phyloP scores from a whole-genome alignment of 1,284 basidiomycete species.

The Xerocomus cyaneibrunnescens region DNA sequence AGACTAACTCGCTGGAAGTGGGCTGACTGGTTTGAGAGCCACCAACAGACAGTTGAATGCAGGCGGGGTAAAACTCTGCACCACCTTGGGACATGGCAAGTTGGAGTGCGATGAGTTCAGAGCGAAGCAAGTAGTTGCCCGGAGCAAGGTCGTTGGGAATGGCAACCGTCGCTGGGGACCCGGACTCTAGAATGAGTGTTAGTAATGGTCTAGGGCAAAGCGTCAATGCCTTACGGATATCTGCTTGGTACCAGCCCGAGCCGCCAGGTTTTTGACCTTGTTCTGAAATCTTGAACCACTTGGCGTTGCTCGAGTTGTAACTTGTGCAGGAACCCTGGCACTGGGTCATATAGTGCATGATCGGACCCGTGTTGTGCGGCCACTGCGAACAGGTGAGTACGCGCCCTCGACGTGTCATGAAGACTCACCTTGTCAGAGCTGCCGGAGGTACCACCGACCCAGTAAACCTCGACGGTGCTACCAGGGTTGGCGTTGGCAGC shows the following conservation, averaged over 20 bases:
- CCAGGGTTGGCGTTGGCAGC: constrained; percentile 43
- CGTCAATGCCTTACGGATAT: constrained; percentile 34
- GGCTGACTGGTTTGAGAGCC: constrained; percentile 51
- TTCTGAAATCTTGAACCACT: constrained; percentile 43
- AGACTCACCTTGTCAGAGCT: constrained; percentile 20
- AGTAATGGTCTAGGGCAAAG: background rate
- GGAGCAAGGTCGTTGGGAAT: constrained; percentile 55
- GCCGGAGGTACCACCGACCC: constrained; percentile 31
- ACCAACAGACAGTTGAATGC: constrained; percentile 57
- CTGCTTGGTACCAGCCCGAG: constrained; percentile 41
- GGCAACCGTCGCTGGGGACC: constrained; percentile 42
- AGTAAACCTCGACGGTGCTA: constrained; percentile 35
- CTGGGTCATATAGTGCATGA: constrained; percentile 41
- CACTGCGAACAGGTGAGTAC: constrained; percentile 27
- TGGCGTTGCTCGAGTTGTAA: constrained; percentile 30
- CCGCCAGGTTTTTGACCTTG: constrained; percentile 23
- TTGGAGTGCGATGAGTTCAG: constrained; percentile 72
- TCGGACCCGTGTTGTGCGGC: constrained; percentile 39
- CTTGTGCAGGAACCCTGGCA: constrained; percentile 35
- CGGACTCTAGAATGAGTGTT: constrained; percentile 32
- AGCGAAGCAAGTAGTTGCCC: constrained; percentile 68
- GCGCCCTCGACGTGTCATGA: background rate
- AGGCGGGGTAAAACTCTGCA: constrained; percentile 74
- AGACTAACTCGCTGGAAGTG: constrained; percentile 46
- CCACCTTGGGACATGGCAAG: constrained; percentile 48